Evolutionary conservation across 768 basidiomycete species (phyloP).

Genomic region (Wakefieldia striispora): DNA sequence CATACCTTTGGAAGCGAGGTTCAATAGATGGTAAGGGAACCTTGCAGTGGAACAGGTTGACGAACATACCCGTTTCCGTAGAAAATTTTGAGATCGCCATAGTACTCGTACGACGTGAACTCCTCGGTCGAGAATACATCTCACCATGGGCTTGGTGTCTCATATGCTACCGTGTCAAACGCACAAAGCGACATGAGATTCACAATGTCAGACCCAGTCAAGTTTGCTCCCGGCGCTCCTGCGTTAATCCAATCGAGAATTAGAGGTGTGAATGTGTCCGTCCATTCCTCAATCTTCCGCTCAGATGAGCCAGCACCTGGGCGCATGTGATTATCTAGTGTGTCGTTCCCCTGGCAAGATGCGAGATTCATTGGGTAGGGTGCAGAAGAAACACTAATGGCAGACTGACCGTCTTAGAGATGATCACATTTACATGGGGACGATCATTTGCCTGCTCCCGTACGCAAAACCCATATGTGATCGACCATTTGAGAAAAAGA

Average conservation of each 20-base stretch:
- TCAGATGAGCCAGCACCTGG: constrained; percentile 47
- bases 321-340: constrained; percentile 63
- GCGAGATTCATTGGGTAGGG: not conserved
- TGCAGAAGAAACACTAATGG: not conserved
- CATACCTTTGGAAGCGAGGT: constrained; percentile 46
- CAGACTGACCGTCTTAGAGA: constrained; percentile 49
- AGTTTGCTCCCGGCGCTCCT: constrained; percentile 58
- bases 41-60: not conserved
- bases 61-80: constrained; percentile 63
- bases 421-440: constrained; percentile 26
- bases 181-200: constrained; percentile 70
- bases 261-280: constrained; percentile 46
- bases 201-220: constrained; percentile 52
- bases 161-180: constrained; percentile 61
- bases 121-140: constrained; percentile 57
- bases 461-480: constrained; percentile 38
- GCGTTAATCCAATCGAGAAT: constrained; percentile 58
- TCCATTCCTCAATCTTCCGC: constrained; percentile 48
- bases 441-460: constrained; percentile 44
- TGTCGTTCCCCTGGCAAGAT: constrained; percentile 50
- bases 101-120: constrained; percentile 62
- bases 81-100: constrained; percentile 68
- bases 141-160: constrained; percentile 62
- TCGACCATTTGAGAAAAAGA: not conserved
- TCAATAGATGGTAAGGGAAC: not conserved